Conservation (phyloP, 192 early-diverging fungal species). For the Backusella psychrophila region DNA sequence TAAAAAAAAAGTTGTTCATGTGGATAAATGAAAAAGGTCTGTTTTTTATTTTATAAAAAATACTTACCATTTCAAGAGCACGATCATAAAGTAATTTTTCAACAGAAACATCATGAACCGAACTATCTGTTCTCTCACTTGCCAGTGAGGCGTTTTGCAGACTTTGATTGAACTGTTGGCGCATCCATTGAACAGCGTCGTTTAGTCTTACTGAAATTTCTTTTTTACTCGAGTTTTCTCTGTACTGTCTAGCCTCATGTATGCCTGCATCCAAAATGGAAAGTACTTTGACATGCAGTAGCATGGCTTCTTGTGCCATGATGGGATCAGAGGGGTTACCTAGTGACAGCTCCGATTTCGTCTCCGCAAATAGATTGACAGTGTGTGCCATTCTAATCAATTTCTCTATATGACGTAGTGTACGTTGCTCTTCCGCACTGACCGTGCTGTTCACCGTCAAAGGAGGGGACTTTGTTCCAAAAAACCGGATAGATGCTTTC, state of each 20-base stretch:
- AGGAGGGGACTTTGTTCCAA: conserved; percentile 52
- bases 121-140: conserved; percentile 49
- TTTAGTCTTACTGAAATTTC: conserved; percentile 48
- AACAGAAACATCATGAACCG: conserved; percentile 41
- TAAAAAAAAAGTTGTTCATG: neutral
- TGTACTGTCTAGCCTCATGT: conserved; percentile 52
- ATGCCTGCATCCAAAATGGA: conserved; percentile 60
- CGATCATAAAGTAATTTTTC: conserved; percentile 76
- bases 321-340: conserved; percentile 36
- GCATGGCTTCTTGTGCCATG: conserved; percentile 67
- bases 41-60: neutral
- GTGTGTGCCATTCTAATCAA: conserved; percentile 68
- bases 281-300: conserved; percentile 66
- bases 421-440: conserved; percentile 37
- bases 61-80: conserved; percentile 62
- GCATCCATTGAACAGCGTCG: conserved; percentile 83
- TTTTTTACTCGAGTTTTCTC: conserved; percentile 38
- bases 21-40: neutral
- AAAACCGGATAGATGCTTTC: conserved; percentile 48
- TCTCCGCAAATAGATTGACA: conserved; percentile 60
- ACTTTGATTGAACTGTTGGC: conserved; percentile 86
- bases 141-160: conserved; percentile 73
- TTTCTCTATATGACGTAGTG: conserved; percentile 64
- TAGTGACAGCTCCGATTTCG: conserved; percentile 54
- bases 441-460: conserved; percentile 27